Base-by-base conservation (phyloP, 2,329 filamentous ascomycete genomes). In the Penicillium sp. region DNA sequence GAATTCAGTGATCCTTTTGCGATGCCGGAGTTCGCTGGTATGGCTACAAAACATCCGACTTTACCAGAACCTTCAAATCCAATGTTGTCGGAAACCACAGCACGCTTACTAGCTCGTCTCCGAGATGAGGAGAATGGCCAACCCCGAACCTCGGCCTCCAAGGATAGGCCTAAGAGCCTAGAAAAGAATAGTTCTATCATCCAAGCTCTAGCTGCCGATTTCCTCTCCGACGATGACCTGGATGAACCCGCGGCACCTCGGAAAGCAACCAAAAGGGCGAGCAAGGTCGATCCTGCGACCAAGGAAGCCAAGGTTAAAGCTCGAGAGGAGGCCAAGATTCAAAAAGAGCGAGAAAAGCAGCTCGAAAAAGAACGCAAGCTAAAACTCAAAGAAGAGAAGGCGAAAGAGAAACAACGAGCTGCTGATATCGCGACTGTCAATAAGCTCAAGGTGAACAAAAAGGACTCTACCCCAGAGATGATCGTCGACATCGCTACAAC, bases 381-480 rank as follows among this genome's bases (percentile, higher is more conserved):
- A 21, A 63, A 68, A 34, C 57, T 74, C 50, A 79, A 73, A 64
- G 84, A 86, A 52, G 79, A 84, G 47, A 88, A 84, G 59, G 81
- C 79, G 0, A 74, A 76, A 6, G 85, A 91, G 60, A 90, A 87
- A 63, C 82, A 86, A 59, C 77, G 79, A 3, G 84, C 83, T 10
- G 83, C 84, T 6, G 87, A 90, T 7, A 74, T 92, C 21, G 84
- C 85, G 3, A 86, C 90, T 58, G 88, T 86, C 40, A 93, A 93
- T 72, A 91, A 88, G 65, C 74, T 87, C 9, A 85, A 85, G 48
- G 85, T 84, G 0, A 86, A 91, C 73, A 91, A 90, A 74, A 91
- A 90, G 62, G 76, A 86, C 0, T 88, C 89, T 0, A 83, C 86
- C 0, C 82, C 82, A 0, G 89, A 94, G 70, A 93, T 94, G 89